Percentiles rank a stretch among this genome's conserved stretches.
phyloP scores from a whole-genome alignment of 441 rosid genomes.

The Syzygium syzygioides region DNA sequence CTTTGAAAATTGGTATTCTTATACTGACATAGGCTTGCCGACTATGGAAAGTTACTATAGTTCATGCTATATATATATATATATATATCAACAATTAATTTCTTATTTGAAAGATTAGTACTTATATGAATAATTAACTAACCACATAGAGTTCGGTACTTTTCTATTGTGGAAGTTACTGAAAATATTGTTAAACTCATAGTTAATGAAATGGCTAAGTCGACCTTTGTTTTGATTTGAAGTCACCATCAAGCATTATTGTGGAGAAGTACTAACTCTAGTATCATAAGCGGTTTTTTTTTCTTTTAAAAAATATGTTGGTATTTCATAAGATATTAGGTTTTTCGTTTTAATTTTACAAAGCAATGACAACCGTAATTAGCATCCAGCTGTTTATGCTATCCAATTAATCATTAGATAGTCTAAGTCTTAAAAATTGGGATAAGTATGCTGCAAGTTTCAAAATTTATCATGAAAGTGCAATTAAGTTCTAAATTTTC shows the following conservation, averaged over 20 bases:
- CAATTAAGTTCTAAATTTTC: accelerated
- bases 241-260: neutral
- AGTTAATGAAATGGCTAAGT: no score
- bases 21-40: neutral
- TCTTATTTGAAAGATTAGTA: neutral
- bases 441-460: accelerated
- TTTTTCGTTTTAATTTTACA: no score
- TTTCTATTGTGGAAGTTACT: neutral
- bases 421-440: neutral
- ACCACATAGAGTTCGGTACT: neutral
- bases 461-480: accelerated
- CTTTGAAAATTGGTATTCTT: neutral
- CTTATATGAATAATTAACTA: neutral
- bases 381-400: no score
- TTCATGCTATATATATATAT: neutral
- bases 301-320: no score
- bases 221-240: no score
- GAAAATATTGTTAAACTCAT: no score
- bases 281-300: no score
- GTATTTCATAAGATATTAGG: no score
- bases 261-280: neutral
- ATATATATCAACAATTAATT: no score
- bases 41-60: neutral
- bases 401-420: no score
- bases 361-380: no score